A percentile compares a stretch with the other conserved stretches of the same genome.
Evolutionary conservation across 2,329 filamentous ascomycete species (phyloP).

Genomic region (Madurella mycetomatis): DNA sequence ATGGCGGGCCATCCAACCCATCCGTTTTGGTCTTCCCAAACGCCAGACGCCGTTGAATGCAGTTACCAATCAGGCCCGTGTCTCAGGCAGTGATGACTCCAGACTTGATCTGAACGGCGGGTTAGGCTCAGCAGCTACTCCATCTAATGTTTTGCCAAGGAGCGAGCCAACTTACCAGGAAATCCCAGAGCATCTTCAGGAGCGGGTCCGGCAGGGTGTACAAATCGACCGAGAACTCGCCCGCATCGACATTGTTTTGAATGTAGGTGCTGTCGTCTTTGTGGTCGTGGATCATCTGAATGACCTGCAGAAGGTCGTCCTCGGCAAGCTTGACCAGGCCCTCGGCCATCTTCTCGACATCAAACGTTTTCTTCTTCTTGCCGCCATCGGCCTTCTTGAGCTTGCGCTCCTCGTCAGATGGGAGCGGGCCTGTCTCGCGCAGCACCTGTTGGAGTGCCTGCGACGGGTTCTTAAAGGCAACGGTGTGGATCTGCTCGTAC

Average conservation of each 20-base stretch:
- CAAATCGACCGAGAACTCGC: conserved; percentile 96
- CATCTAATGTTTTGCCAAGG: not conserved
- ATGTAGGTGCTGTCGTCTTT: conserved; percentile 93
- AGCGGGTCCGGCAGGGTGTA: conserved; percentile 91
- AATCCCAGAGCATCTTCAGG: conserved; percentile 94
- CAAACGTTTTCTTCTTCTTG: conserved; percentile 75
- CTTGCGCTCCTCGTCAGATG: conserved; percentile 63
- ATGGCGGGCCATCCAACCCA: conserved; percentile 8
- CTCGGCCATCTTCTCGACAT: conserved; percentile 96
- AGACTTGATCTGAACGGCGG: conserved; percentile 14
- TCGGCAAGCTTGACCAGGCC: conserved; percentile 83
- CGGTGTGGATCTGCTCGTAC: conserved; percentile 77
- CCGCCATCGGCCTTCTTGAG: conserved; percentile 62
- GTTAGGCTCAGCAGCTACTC: not conserved
- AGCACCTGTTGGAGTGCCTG: conserved; percentile 75
- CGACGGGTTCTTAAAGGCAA: conserved; percentile 91
- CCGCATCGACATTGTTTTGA: conserved; percentile 94
- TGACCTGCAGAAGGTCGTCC: conserved; percentile 89
- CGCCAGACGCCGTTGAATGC: conserved; percentile 19
- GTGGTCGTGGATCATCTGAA: conserved; percentile 97
- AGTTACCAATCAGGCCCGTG: not conserved
- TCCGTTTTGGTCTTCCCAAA: conserved; percentile 11
- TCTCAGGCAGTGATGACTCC: conserved; percentile 12
- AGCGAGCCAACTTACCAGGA: conserved; percentile 45
- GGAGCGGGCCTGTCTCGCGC: conserved; percentile 80